phyloP scores from a whole-genome alignment of 2,329 filamentous ascomycete species.

The Arthroderma sp. region DNA sequence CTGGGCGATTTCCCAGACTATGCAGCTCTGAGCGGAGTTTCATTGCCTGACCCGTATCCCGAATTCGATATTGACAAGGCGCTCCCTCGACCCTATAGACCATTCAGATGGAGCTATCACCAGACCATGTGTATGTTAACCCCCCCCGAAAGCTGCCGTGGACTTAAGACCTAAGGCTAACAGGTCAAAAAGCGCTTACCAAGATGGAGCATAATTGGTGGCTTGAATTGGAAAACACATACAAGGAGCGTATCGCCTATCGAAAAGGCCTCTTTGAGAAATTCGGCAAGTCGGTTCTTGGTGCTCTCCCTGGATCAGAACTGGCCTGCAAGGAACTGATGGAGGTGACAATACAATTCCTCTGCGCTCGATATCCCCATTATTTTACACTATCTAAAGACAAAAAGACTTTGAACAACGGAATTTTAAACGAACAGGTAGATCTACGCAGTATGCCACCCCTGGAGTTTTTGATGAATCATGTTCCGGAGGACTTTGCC shows the following conservation, averaged over 20 bases:
- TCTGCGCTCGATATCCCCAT: constrained; percentile 64
- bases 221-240: constrained; percentile 73
- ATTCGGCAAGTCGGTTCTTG: constrained; percentile 52
- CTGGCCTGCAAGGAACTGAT: constrained; percentile 73
- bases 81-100: constrained; percentile 60
- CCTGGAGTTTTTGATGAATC: constrained; percentile 57
- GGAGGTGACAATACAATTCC: constrained; percentile 72
- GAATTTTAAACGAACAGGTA: constrained; percentile 50
- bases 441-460: constrained; percentile 51
- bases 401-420: constrained; percentile 51
- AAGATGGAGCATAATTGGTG: constrained; percentile 76
- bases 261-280: constrained; percentile 51
- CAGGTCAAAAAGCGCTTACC: constrained; percentile 45
- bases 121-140: constrained; percentile 71
- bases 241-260: constrained; percentile 53
- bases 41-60: constrained; percentile 49
- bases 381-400: constrained; percentile 51
- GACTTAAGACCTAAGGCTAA: no score
- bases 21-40: constrained; percentile 58
- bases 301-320: constrained; percentile 59
- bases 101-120: constrained; percentile 73
- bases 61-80: constrained; percentile 59
- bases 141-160: no score
- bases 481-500: constrained; percentile 74
- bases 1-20: constrained; percentile 73